Evolutionary conservation across 768 basidiomycete species (phyloP).

Genomic region (Suillus brevipes): DNA sequence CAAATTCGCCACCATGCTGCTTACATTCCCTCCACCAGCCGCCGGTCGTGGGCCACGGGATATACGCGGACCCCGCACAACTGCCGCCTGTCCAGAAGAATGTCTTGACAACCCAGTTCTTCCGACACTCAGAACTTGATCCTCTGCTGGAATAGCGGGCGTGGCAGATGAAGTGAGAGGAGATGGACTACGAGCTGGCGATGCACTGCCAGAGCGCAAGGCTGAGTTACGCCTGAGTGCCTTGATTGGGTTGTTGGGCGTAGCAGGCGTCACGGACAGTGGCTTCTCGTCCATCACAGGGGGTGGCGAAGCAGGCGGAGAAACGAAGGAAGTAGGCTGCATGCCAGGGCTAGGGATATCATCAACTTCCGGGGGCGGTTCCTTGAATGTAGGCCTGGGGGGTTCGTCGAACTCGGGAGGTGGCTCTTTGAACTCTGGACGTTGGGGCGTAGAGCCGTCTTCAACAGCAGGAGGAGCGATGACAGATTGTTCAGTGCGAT

Average conservation of each 20-base stretch:
- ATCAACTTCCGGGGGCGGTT: constrained; percentile 61
- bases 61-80: constrained; percentile 49
- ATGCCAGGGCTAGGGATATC: constrained; percentile 30
- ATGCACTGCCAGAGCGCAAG: constrained; percentile 36
- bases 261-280: constrained; percentile 42
- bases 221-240: constrained; percentile 36
- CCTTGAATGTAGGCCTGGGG: constrained; percentile 54
- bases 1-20: constrained; percentile 56
- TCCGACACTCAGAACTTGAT: constrained; percentile 35
- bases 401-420: constrained; percentile 43
- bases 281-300: constrained; percentile 26
- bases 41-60: constrained; percentile 48
- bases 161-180: constrained; percentile 34
- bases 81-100: constrained; percentile 40
- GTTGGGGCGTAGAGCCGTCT: constrained; percentile 23
- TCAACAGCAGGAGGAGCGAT: constrained; percentile 15
- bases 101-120: constrained; percentile 44
- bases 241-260: constrained; percentile 54
- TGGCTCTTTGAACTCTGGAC: constrained; percentile 63
- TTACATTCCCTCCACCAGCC: constrained; percentile 45
- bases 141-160: constrained; percentile 31
- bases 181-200: constrained; percentile 46
- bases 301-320: constrained; percentile 25
- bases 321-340: constrained; percentile 20
- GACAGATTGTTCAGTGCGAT: constrained; percentile 30